phyloP scores from a whole-genome alignment of 352 stramenopile species.

The Albugo candida region DNA sequence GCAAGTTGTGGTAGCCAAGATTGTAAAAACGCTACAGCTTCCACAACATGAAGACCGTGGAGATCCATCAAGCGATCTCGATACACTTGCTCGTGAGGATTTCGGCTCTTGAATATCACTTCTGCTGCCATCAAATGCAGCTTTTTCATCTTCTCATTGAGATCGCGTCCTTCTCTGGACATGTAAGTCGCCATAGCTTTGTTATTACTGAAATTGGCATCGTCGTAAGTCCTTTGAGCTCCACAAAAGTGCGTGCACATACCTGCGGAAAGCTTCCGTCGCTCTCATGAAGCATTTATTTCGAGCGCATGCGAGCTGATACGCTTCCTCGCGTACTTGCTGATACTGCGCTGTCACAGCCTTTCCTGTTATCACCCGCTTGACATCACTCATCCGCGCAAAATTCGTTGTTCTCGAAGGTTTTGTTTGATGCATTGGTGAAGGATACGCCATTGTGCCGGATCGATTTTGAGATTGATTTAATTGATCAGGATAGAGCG shows the following conservation, averaged over 20 bases:
- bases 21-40: conserved; percentile 55
- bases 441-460: background rate
- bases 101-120: conserved; percentile 62
- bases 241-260: background rate
- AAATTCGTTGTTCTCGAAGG: conserved; percentile 28
- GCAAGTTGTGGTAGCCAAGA: conserved; percentile 50
- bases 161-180: conserved; percentile 58
- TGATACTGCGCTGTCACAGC: conserved; percentile 48
- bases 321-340: conserved; percentile 52
- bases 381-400: conserved; percentile 22
- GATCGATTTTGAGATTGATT: background rate
- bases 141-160: conserved; percentile 73
- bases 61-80: conserved; percentile 65
- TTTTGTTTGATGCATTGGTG: conserved; percentile 3
- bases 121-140: conserved; percentile 52
- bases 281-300: conserved; percentile 79
- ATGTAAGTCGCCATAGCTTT: conserved; percentile 45
- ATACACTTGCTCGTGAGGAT: conserved; percentile 54
- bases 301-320: conserved; percentile 53
- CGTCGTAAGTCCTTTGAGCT: background rate
- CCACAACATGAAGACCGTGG: conserved; percentile 59
- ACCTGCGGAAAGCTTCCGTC: conserved; percentile 67
- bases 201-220: conserved; percentile 24
- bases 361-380: conserved; percentile 46
- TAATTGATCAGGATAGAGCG: conserved; percentile 17